Percentiles rank a stretch among this genome's conserved stretches.
Conservation (phyloP, 176 grass and related monocot species). For the Poa annua region DNA sequence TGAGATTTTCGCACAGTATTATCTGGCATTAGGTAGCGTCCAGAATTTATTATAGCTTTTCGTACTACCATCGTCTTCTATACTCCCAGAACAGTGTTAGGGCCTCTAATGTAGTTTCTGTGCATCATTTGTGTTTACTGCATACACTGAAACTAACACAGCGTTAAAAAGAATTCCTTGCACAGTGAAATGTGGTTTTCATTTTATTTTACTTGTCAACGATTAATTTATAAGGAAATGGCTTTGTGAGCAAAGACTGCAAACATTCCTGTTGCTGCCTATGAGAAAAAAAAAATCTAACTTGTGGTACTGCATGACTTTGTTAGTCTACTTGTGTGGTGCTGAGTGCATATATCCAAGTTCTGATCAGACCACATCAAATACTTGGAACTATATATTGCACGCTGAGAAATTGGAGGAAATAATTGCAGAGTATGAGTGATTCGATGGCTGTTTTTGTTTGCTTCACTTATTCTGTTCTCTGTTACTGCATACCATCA, state of each 20-base stretch:
- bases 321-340: not conserved
- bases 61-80: not conserved
- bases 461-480: not conserved
- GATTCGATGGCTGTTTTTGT: not conserved
- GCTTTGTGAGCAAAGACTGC: not conserved
- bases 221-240: not conserved
- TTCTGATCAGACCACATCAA: not conserved
- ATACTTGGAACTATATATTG: not conserved
- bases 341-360: not conserved
- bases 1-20: not conserved
- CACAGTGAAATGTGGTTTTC: not conserved
- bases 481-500: conserved; percentile 1
- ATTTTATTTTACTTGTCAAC: not conserved
- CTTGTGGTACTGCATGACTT: not conserved
- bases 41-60: conserved; percentile 10
- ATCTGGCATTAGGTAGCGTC: not conserved
- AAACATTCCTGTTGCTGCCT: not conserved
- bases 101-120: not conserved
- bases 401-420: not conserved
- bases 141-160: conserved; percentile 6
- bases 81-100: not conserved
- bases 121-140: conserved; percentile 20
- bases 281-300: not conserved
- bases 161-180: not conserved
- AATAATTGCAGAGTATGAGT: not conserved